A percentile compares a stretch with the other conserved stretches of the same genome.
Evolutionary conservation across 73 alveolate species (phyloP).

Genomic region (Paramecium bursaria): DNA sequence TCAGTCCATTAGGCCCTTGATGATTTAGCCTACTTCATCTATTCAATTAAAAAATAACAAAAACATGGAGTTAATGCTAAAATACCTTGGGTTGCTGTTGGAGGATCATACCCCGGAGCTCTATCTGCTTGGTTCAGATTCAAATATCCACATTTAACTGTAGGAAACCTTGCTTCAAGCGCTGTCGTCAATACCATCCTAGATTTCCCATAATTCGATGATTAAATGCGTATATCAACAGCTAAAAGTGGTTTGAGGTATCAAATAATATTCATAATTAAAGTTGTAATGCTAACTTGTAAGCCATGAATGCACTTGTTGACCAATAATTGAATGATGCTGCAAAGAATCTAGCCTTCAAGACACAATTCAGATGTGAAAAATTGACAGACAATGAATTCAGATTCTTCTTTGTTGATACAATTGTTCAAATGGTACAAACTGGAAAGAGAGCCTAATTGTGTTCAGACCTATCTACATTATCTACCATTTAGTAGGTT

Average conservation of each 20-base stretch:
- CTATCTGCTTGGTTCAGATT: constrained; percentile 80
- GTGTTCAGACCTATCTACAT: constrained; percentile 63
- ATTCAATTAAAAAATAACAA: constrained; percentile 38
- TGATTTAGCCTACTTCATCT: constrained; percentile 73
- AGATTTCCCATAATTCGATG: constrained; percentile 77
- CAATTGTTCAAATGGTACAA: constrained; percentile 72
- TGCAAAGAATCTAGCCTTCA: constrained; percentile 62
- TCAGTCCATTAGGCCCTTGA: constrained; percentile 76
- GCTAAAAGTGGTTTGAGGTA: constrained; percentile 70
- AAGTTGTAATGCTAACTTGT: constrained; percentile 58
- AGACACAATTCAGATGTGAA: constrained; percentile 53
- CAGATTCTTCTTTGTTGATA: constrained; percentile 76
- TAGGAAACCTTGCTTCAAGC: constrained; percentile 75
- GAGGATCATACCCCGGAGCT: constrained; percentile 87
- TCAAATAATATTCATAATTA: not conserved
- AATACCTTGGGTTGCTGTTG: constrained; percentile 74
- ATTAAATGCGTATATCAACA: constrained; percentile 62
- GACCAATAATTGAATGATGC: constrained; percentile 57
- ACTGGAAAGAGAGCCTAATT: constrained; percentile 74
- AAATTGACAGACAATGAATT: constrained; percentile 75
- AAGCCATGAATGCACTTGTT: constrained; percentile 60
- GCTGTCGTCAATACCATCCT: constrained; percentile 77
- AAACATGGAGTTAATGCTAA: constrained; percentile 56
- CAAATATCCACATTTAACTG: constrained; percentile 78
- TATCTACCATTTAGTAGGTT: constrained; percentile 54